A percentile compares a stretch with the other conserved stretches of the same genome.
Conservation (phyloP, 495 filamentous ascomycete genomes). For the Neohortaea acidophila region DNA sequence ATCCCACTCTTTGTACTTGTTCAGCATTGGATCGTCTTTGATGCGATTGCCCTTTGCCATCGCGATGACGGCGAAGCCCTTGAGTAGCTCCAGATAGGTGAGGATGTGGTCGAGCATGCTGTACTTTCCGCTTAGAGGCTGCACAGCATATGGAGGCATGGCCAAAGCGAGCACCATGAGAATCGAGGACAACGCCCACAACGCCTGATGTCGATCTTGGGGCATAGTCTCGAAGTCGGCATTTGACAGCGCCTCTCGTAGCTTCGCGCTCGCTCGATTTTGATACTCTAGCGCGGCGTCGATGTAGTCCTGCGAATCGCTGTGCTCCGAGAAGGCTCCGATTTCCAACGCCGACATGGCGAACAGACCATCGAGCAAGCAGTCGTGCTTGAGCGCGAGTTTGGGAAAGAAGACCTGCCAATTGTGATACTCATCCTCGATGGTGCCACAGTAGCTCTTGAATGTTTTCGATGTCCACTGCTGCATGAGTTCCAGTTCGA, state of each 20-base stretch:
- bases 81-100: neutral
- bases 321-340: neutral
- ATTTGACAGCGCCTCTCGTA: neutral
- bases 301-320: neutral
- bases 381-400: slow-evolving; percentile 1
- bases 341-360: slow-evolving; percentile 1
- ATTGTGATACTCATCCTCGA: neutral
- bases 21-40: neutral
- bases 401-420: slow-evolving; percentile 1
- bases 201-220: neutral
- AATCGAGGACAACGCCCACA: neutral
- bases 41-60: neutral
- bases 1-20: neutral
- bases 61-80: neutral
- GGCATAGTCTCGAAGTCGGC: neutral
- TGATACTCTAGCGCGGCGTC: neutral
- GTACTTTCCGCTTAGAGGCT: neutral
- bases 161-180: neutral
- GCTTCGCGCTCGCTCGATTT: neutral
- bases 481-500: slow-evolving; percentile 1
- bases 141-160: neutral
- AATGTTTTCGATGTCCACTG: neutral
- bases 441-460: slow-evolving; percentile 1
- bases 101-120: neutral
- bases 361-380: neutral